phyloP scores from a whole-genome alignment of 129 eudicot genomes.

The Centaurea solstitialis region DNA sequence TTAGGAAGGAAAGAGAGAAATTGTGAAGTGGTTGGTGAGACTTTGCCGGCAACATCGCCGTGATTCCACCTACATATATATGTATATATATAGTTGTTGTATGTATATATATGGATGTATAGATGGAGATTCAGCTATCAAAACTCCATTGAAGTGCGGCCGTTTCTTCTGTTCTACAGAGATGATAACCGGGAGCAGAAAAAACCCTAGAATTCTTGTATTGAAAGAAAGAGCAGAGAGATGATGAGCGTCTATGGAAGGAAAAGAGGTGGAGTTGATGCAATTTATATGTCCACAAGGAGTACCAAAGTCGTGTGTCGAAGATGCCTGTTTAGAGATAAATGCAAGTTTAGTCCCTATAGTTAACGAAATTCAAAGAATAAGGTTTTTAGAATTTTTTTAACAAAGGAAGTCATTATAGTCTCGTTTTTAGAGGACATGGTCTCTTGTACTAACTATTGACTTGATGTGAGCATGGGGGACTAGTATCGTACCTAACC shows the following conservation, averaged over 20 bases:
- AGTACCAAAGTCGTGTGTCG: not conserved
- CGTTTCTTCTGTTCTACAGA: not conserved
- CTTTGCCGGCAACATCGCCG: conserved; percentile 27
- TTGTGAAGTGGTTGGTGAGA: conserved; percentile 37
- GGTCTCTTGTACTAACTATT: too few species aligned
- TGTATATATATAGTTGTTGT: too few species aligned
- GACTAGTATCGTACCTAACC: too few species aligned
- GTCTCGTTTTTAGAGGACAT: too few species aligned
- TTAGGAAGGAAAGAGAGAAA: conserved; percentile 33
- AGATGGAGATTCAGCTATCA: not conserved
- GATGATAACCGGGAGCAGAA: too few species aligned
- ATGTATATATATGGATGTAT: too few species aligned
- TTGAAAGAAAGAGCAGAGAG: not conserved
- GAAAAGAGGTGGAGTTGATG: not conserved
- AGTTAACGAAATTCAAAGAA: too few species aligned
- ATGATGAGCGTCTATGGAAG: not conserved
- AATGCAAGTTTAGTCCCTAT: too few species aligned
- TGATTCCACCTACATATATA: not conserved
- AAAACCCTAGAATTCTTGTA: not conserved
- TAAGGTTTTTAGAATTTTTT: too few species aligned
- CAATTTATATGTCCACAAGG: not conserved
- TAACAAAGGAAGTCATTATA: too few species aligned
- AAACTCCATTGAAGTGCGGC: not conserved
- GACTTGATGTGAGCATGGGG: too few species aligned
- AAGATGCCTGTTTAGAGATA: not conserved